Conservation (phyloP, 495 filamentous ascomycete genomes). For the Aspergillus cavernicola region DNA sequence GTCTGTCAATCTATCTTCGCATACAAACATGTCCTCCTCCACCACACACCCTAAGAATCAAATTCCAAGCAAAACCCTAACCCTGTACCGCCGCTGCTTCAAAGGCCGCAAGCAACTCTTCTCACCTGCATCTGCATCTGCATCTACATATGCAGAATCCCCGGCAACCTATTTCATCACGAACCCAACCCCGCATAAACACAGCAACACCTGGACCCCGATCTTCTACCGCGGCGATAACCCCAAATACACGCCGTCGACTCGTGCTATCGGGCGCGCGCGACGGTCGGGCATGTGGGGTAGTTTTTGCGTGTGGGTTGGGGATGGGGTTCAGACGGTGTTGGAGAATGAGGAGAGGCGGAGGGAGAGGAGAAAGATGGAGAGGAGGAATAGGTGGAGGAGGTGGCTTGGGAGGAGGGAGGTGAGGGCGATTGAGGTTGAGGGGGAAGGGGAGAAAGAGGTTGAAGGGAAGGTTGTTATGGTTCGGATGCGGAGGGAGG, state of each 20-base stretch:
- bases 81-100: conserved; percentile 5
- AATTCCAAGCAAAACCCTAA: background rate
- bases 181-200: conserved; percentile 8
- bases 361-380: background rate
- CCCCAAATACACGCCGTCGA: conserved; percentile 8
- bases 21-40: background rate
- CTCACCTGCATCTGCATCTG: too few relatives aligned
- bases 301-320: background rate
- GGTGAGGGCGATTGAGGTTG: background rate
- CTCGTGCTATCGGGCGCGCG: conserved; percentile 6
- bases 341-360: conserved; percentile 4
- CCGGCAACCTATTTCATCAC: conserved; percentile 10
- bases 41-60: background rate
- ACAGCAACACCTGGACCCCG: conserved; percentile 5
- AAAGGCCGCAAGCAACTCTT: conserved; percentile 12
- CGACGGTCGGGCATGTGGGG: conserved; percentile 5
- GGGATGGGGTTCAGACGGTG: conserved; percentile 10
- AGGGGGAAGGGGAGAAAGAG: background rate
- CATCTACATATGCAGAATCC: background rate
- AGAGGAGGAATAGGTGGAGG: conserved; percentile 9
- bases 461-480: conserved; percentile 9
- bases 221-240: conserved; percentile 14
- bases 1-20: too few relatives aligned
- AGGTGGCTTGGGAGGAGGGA: conserved; percentile 3
- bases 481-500: background rate